These are phyloP conservation scores for Pleodorina starrii DNA, from an alignment of 139 green algal species.

Conservation along the genomic window DNA sequence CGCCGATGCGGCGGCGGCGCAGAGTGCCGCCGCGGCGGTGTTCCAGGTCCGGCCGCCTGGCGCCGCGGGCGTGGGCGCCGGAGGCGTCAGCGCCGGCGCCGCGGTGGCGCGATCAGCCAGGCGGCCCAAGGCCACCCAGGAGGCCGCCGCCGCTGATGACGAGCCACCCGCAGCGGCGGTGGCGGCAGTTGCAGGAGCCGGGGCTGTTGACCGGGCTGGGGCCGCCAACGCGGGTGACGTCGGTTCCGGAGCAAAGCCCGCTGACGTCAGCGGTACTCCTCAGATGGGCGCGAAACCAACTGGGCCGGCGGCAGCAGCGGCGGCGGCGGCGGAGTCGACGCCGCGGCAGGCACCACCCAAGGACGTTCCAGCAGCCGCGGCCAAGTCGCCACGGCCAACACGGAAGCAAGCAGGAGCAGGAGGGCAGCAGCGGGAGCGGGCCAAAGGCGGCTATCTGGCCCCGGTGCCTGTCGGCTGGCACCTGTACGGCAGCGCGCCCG, in stretches of 20 bases:
- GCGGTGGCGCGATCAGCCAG: not conserved
- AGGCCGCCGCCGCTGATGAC: no score
- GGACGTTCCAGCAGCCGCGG: not conserved
- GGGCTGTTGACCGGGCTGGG: no score
- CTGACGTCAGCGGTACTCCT: no score
- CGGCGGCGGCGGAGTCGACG: not conserved
- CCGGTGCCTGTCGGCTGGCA: not conserved
- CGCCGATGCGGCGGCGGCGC: not conserved
- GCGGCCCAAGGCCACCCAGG: no score
- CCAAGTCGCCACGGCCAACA: not conserved
- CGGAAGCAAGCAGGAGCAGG: not conserved
- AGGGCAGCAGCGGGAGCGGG: not conserved
- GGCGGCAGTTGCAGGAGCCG: no score
- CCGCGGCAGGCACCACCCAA: no score
- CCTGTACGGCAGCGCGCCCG: not conserved
- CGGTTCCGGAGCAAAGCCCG: no score
- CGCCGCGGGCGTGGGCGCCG: not conserved
- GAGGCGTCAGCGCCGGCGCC: not conserved
- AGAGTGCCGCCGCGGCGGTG: not conserved
- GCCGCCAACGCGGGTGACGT: no score
- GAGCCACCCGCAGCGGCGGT: no score
- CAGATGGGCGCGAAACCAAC: no score
- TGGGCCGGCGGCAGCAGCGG: not conserved
- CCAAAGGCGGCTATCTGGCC: not conserved
- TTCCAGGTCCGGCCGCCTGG: not conserved